phyloP scores from a whole-genome alignment of 1,284 basidiomycete species.

The Garcileccinum viscosum region DNA sequence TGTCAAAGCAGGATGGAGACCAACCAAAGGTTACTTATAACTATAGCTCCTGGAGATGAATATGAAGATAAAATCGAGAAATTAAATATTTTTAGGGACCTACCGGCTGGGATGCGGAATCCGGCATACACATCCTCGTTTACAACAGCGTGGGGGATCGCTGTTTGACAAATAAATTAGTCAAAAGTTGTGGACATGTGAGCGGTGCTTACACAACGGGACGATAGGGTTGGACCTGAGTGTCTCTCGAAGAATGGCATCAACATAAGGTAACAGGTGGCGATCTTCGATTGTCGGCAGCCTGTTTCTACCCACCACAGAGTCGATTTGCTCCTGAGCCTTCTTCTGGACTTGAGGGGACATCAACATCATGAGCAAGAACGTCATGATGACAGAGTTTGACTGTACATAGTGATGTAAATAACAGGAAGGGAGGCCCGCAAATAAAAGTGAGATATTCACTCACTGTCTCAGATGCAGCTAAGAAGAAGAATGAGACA shows the following conservation, averaged over 20 bases:
- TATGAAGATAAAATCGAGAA: background rate
- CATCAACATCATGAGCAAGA: conserved; percentile 26
- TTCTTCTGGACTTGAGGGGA: conserved; percentile 13
- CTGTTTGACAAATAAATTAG: conserved; percentile 9
- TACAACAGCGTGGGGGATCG: conserved; percentile 25
- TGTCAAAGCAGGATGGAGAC: background rate
- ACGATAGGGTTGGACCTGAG: conserved; percentile 12
- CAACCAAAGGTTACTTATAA: conserved; percentile 33
- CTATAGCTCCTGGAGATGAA: conserved; percentile 16
- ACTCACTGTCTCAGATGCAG: conserved; percentile 31
- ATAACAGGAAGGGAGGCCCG: background rate
- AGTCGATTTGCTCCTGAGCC: conserved; percentile 22
- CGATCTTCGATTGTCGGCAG: conserved; percentile 17
- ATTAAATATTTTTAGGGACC: background rate
- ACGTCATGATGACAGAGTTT: conserved; percentile 27
- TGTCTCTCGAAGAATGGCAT: conserved; percentile 23
- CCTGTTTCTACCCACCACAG: conserved; percentile 13
- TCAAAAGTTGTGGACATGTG: background rate
- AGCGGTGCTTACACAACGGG: conserved; percentile 13
- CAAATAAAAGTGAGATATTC: background rate
- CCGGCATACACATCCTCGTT: conserved; percentile 33
- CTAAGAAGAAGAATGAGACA: conserved; percentile 18
- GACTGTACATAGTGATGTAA: conserved; percentile 20
- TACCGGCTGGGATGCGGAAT: conserved; percentile 31
- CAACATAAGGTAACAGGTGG: conserved; percentile 16